Percentiles rank a stretch among this genome's conserved stretches.
These are phyloP conservation scores for Davidsoniella eucalypti DNA, from an alignment of 2,329 filamentous ascomycete species.

Conservation along the genomic window DNA sequence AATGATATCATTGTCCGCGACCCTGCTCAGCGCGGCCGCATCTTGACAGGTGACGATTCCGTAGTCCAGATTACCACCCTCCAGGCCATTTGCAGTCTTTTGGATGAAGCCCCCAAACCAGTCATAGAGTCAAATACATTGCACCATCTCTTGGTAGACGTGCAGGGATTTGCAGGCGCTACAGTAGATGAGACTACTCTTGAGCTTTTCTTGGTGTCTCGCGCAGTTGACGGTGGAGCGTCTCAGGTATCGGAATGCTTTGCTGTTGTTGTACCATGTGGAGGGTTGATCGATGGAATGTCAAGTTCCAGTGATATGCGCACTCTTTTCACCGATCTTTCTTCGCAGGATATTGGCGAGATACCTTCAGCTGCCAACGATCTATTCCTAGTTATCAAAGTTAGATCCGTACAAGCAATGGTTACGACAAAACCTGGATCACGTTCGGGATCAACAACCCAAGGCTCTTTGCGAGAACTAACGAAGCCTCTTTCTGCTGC, in stretches of 20 bases:
- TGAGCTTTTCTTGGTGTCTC: slow-evolving; percentile 61
- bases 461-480: slow-evolving; percentile 26
- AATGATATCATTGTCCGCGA: slow-evolving; percentile 92
- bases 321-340: slow-evolving; percentile 78
- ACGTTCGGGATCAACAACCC: slow-evolving; percentile 31
- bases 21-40: slow-evolving; percentile 62
- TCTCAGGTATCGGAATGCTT: slow-evolving; percentile 69
- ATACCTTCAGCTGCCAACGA: slow-evolving; percentile 47
- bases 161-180: slow-evolving; percentile 66
- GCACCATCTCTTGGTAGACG: slow-evolving; percentile 68
- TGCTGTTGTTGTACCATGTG: slow-evolving; percentile 58
- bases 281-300: slow-evolving; percentile 51
- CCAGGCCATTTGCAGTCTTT: slow-evolving; percentile 88
- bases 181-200: slow-evolving; percentile 61
- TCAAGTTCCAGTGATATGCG: slow-evolving; percentile 53
- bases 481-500: slow-evolving; percentile 31
- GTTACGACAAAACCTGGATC: slow-evolving; percentile 33
- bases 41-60: slow-evolving; percentile 83
- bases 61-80: slow-evolving; percentile 79
- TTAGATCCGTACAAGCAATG: slow-evolving; percentile 42
- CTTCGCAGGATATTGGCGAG: slow-evolving; percentile 54
- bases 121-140: slow-evolving; percentile 52
- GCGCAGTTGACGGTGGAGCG: slow-evolving; percentile 44
- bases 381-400: slow-evolving; percentile 69
- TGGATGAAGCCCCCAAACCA: slow-evolving; percentile 63